Evolutionary conservation across 2,329 filamentous ascomycete genomes (phyloP), one percentile per base, ranked within the genome.

Genomic region (Colletotrichum sp.): DNA sequence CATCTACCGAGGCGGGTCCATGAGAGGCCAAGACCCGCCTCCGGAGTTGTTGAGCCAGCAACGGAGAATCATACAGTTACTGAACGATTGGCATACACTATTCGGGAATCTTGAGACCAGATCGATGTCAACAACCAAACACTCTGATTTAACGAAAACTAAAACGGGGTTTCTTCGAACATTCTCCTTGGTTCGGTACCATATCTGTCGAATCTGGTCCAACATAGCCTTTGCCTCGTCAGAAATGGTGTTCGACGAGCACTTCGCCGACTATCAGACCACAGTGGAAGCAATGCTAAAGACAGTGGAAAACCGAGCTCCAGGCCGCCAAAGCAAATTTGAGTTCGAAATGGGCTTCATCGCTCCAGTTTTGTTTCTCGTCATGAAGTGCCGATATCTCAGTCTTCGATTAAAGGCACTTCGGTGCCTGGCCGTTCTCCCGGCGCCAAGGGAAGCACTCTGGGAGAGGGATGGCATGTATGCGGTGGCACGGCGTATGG

Each of bases 331-430:
- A 19, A 30, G 19, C 29, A 75, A 63, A 13, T 72, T 72, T n/a
- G 29, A 63, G 25, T 69, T 76, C 32, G 74, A 76, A n/a, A 69
- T 74, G 57, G 70, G 74, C 36, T 74, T 73, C 32, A 59, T 76
- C 6, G 27, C 64, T 6, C 69, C 49, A 16, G 16, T 76, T 2
- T 64, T 30, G 15, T 76, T 76, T 61, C 57, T 67, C 29, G 64
- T 65, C 3, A 62, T 65, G 59, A 63, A 67, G 25, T 74, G 74
- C 8, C 71, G 74, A n/a, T 27, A 29, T 73, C 89, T 84, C 0
- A 78, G 83, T 9, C 80, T 87, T 6, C 79, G 87, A 9, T 81
- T 86, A 2, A 81, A 84, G 2, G 87, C 86, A 0, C 79, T 87
- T 0, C 77, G 81, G 12, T 81, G 87, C 6, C 34, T 77, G n/a